Percentiles rank a stretch among this genome's conserved stretches.
These are phyloP conservation scores for Salix koriyanagi DNA, from an alignment of 345 rosid genomes.

Conservation along the genomic window DNA sequence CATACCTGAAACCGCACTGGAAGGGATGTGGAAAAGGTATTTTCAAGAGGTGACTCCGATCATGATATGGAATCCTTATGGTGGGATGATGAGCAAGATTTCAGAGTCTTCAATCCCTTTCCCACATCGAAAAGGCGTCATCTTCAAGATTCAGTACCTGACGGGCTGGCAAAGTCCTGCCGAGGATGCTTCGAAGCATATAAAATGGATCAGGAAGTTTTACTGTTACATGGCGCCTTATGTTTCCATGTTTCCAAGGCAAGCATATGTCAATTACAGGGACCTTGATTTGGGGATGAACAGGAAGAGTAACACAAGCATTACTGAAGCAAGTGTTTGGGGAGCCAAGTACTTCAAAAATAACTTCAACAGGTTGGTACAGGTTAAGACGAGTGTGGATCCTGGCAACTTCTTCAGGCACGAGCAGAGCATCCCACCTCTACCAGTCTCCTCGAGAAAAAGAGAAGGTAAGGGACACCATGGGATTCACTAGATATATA, in stretches of 20 bases:
- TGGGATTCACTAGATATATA: background rate
- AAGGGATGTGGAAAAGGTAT: constrained; percentile 35
- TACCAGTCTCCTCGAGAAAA: background rate
- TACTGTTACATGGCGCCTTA: constrained; percentile 21
- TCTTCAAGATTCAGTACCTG: constrained; percentile 27
- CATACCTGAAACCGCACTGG: constrained; percentile 25
- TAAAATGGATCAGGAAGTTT: constrained; percentile 18
- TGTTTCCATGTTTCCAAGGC: constrained; percentile 22
- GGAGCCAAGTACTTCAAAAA: constrained; percentile 18
- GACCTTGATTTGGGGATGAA: constrained; percentile 26
- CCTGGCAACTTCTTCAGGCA: constrained; percentile 27
- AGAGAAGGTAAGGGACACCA: background rate
- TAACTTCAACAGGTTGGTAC: constrained; percentile 17
- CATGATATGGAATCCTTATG: constrained; percentile 65
- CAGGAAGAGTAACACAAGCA: background rate
- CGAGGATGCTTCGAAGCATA: constrained; percentile 1
- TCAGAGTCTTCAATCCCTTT: constrained; percentile 29
- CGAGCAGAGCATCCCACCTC: constrained; percentile 29
- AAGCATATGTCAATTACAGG: constrained; percentile 26
- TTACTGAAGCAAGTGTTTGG: constrained; percentile 6
- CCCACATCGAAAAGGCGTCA: constrained; percentile 26
- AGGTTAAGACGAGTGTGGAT: constrained; percentile 24
- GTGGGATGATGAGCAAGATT: constrained; percentile 65
- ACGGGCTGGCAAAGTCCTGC: constrained; percentile 10
- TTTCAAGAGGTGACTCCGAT: constrained; percentile 44